Conservation (phyloP, 2,329 filamentous ascomycete species). For the Claviceps pusilla region DNA sequence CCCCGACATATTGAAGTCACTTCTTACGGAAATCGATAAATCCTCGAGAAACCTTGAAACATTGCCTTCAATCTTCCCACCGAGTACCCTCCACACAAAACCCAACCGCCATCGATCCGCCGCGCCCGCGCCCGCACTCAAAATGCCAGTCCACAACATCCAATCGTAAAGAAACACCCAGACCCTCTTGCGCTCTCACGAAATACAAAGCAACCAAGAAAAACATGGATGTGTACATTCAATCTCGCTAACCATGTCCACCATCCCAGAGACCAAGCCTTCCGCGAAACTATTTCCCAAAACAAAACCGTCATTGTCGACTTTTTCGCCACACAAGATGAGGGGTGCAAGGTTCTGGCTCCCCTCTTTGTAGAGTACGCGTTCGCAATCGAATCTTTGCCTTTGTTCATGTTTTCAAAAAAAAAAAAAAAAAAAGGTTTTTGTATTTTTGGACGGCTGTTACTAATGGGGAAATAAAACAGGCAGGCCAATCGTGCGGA, state of each 20-base stretch:
- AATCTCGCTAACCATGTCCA: background rate
- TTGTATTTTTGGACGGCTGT: too few relatives aligned
- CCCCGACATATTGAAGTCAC: too few relatives aligned
- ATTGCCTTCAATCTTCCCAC: background rate
- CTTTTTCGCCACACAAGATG: slow-evolving; percentile 3
- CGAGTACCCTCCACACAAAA: too few relatives aligned
- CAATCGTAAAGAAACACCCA: background rate
- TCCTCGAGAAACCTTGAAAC: background rate
- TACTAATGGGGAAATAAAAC: background rate
- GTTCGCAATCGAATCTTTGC: too few relatives aligned
- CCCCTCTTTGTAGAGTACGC: slow-evolving; percentile 6
- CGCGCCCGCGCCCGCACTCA: background rate
- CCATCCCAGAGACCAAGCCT: background rate
- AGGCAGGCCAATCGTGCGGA: slow-evolving; percentile 4
- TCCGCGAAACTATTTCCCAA: background rate
- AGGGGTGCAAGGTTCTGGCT: slow-evolving; percentile 2
- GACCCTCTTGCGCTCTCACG: background rate
- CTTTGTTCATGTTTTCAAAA: too few relatives aligned
- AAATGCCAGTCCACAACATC: slow-evolving; percentile 3
- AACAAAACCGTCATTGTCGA: slow-evolving; percentile 1
- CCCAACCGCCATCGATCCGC: background rate
- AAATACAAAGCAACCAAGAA: background rate
- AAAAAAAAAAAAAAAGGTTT: too few relatives aligned
- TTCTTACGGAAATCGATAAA: too few relatives aligned
- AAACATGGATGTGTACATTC: too few relatives aligned